Percentiles rank a stretch among this genome's conserved stretches.
Evolutionary conservation across 371 early-diverging fungal genomes (phyloP).

Genomic region (Actinomortierella wolfii): DNA sequence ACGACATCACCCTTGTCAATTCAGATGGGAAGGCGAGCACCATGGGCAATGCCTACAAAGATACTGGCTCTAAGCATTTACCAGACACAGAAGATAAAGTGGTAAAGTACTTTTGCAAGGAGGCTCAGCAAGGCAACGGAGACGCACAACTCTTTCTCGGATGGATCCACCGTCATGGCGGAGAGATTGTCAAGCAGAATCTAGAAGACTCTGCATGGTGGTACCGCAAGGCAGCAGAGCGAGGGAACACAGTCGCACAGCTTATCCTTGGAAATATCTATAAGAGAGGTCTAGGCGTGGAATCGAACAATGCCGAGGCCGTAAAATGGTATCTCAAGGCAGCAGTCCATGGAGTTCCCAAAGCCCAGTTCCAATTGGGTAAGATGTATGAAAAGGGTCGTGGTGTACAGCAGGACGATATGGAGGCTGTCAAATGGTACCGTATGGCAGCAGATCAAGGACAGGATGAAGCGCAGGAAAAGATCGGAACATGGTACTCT

Average conservation of each 20-base stretch:
- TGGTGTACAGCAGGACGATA: slow-evolving; percentile 71
- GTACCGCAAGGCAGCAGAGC: slow-evolving; percentile 76
- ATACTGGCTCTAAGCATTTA: no score
- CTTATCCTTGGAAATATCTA: slow-evolving; percentile 78
- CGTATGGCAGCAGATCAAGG: slow-evolving; percentile 64
- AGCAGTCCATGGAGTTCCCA: slow-evolving; percentile 64
- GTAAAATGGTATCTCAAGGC: slow-evolving; percentile 74
- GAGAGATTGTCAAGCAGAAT: slow-evolving; percentile 57
- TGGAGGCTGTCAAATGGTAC: slow-evolving; percentile 74
- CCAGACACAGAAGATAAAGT: no score
- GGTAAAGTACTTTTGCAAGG: no score
- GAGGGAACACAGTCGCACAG: slow-evolving; percentile 72
- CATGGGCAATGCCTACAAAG: no score
- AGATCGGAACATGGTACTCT: slow-evolving; percentile 84
- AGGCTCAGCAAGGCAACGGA: no score
- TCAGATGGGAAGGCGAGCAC: no score
- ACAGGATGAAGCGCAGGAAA: slow-evolving; percentile 78
- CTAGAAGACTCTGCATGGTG: slow-evolving; percentile 73
- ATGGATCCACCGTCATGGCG: no score
- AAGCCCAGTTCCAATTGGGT: slow-evolving; percentile 64
- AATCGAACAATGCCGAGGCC: slow-evolving; percentile 66
- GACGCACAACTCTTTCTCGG: no score
- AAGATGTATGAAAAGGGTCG: slow-evolving; percentile 84
- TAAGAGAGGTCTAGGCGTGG: slow-evolving; percentile 81
- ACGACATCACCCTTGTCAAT: no score